A percentile compares a stretch with the other conserved stretches of the same genome.
Conservation (phyloP, 2,329 filamentous ascomycete genomes). For the Fusarium transvaalense region DNA sequence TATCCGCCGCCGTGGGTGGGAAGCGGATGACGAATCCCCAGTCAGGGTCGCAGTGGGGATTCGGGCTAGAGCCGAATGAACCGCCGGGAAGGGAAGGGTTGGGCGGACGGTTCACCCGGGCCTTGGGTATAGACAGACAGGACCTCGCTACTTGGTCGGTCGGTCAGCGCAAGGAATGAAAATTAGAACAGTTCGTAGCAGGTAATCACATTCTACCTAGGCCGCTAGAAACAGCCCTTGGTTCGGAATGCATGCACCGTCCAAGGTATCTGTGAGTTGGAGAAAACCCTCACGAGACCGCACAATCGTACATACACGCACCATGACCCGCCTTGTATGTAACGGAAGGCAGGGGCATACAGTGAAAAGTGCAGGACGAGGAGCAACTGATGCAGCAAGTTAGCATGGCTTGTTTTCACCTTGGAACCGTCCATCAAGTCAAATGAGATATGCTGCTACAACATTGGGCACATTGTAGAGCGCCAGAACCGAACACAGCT, state of each 20-base stretch:
- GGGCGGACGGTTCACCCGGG: conserved; percentile 42
- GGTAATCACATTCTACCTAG: not conserved
- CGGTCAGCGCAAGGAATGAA: conserved; percentile 36
- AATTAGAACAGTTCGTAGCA: conserved; percentile 19
- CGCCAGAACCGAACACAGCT: conserved; percentile 3
- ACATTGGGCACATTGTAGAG: conserved; percentile 1
- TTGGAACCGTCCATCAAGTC: conserved; percentile 27
- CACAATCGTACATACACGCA: conserved; percentile 23
- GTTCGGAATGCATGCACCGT: conserved; percentile 12
- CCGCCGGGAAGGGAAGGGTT: conserved; percentile 51
- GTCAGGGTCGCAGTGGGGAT: conserved; percentile 52
- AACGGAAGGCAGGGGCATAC: conserved; percentile 41
- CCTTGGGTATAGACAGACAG: conserved; percentile 30
- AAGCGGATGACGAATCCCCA: conserved; percentile 52
- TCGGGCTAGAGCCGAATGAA: conserved; percentile 57
- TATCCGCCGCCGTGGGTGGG: conserved; percentile 50
- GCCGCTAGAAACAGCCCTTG: conserved; percentile 1
- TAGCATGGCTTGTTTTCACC: conserved; percentile 25
- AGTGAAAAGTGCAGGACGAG: conserved; percentile 22
- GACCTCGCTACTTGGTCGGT: conserved; percentile 49
- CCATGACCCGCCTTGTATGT: conserved; percentile 45
- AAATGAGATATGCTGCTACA: conserved; percentile 22
- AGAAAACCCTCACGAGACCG: conserved; percentile 15
- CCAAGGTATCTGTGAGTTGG: conserved; percentile 2
- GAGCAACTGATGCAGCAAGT: conserved; percentile 28